These are phyloP conservation scores for Stylonectria norvegica DNA, from an alignment of 2,329 filamentous ascomycete genomes.

Conservation along the genomic window DNA sequence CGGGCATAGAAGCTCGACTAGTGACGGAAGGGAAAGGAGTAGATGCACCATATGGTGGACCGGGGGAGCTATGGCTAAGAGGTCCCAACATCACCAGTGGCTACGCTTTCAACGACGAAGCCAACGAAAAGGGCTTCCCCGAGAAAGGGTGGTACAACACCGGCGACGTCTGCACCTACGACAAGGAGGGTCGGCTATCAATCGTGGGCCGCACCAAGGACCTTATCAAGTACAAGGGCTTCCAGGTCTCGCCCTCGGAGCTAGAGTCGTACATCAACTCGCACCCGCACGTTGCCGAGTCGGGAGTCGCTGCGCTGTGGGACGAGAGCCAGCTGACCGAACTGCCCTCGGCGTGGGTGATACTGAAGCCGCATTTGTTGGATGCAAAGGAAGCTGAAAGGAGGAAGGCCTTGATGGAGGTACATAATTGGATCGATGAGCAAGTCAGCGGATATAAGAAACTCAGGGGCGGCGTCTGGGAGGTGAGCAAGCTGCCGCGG, in stretches of 20 bases:
- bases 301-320: conserved; percentile 34
- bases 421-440: conserved; percentile 31
- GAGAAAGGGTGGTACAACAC: conserved; percentile 42
- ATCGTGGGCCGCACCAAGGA: conserved; percentile 40
- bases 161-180: conserved; percentile 41
- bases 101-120: conserved; percentile 40
- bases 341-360: conserved; percentile 37
- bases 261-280: conserved; percentile 35
- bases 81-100: conserved; percentile 42
- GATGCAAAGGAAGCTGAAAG: conserved; percentile 3
- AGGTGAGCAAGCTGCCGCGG: conserved; percentile 31
- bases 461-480: conserved; percentile 37
- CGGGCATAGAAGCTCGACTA: conserved; percentile 38
- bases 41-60: conserved; percentile 34
- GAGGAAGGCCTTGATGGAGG: conserved; percentile 24
- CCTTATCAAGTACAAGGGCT: conserved; percentile 42
- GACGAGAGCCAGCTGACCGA: conserved; percentile 38
- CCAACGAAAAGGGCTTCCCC: conserved; percentile 36
- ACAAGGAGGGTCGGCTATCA: conserved; percentile 29
- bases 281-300: conserved; percentile 36
- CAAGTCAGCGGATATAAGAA: conserved; percentile 42
- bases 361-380: conserved; percentile 26
- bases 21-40: conserved; percentile 35
- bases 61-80: conserved; percentile 43
- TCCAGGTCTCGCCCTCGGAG: conserved; percentile 38